Conservation (phyloP, 768 basidiomycete species). For the Tylopilus felleus region DNA sequence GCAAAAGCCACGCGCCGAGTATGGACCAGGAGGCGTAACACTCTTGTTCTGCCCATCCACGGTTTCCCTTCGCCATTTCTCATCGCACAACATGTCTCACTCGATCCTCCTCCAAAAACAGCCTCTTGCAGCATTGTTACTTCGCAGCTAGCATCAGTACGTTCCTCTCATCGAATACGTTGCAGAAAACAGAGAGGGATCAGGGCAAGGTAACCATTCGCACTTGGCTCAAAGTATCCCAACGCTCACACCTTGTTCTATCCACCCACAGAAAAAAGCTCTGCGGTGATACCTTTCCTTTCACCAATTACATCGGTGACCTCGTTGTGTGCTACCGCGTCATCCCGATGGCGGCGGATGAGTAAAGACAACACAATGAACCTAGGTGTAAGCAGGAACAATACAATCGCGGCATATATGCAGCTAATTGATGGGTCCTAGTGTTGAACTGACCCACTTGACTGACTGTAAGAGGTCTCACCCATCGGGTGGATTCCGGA, state of each 20-base stretch:
- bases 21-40: conserved; percentile 30
- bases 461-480: background rate
- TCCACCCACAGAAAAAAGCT: background rate
- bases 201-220: conserved; percentile 24
- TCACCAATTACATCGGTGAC: background rate
- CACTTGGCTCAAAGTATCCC: conserved; percentile 3
- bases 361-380: background rate
- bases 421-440: conserved; percentile 10
- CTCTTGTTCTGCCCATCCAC: conserved; percentile 34
- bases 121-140: background rate
- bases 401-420: conserved; percentile 13
- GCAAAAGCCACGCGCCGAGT: conserved; percentile 29
- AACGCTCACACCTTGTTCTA: conserved; percentile 9
- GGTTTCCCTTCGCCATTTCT: conserved; percentile 26
- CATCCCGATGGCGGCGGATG: conserved; percentile 24
- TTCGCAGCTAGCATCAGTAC: background rate
- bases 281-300: background rate
- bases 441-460: background rate
- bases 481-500: conserved; percentile 3
- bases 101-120: conserved; percentile 12
- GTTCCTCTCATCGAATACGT: background rate
- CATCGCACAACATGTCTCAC: conserved; percentile 23
- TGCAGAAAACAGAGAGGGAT: conserved; percentile 12
- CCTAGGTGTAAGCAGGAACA: conserved; percentile 2
- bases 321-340: conserved; percentile 7